These are phyloP conservation scores for Kwoniella europaea DNA, from an alignment of 768 basidiomycete species.

Conservation along the genomic window DNA sequence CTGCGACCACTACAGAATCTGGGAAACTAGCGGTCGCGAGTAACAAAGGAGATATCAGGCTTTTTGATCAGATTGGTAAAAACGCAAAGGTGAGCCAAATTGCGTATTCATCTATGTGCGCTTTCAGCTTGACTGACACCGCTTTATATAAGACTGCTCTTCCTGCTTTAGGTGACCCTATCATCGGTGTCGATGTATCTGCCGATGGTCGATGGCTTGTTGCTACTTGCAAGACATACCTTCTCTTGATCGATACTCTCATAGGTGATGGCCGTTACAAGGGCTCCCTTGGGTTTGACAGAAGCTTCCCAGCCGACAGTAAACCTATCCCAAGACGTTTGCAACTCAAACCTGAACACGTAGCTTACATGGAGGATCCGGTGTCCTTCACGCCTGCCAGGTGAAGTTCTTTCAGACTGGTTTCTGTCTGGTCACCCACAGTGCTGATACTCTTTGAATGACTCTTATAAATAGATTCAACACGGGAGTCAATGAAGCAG, in stretches of 20 bases:
- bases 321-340: slow-evolving; percentile 90
- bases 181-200: slow-evolving; percentile 90
- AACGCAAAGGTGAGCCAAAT: slow-evolving; percentile 72
- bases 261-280: slow-evolving; percentile 88
- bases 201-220: slow-evolving; percentile 93
- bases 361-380: slow-evolving; percentile 87
- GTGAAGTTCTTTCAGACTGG: slow-evolving; percentile 14
- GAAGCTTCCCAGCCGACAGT: slow-evolving; percentile 89
- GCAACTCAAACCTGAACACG: slow-evolving; percentile 86
- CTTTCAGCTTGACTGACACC: too few species aligned
- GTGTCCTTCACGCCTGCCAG: slow-evolving; percentile 89
- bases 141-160: slow-evolving; percentile 70
- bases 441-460: not conserved
- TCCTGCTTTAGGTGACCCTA: slow-evolving; percentile 92
- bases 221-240: slow-evolving; percentile 91
- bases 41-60: slow-evolving; percentile 92
- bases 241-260: slow-evolving; percentile 90
- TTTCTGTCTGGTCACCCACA: slow-evolving; percentile 9
- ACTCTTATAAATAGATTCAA: slow-evolving; percentile 72
- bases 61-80: slow-evolving; percentile 96
- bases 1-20: slow-evolving; percentile 80
- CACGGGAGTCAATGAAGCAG: slow-evolving; percentile 80
- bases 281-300: slow-evolving; percentile 85
- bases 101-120: too few species aligned
- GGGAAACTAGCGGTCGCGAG: slow-evolving; percentile 92